Conservation (phyloP, 768 basidiomycete genomes). For the Mycena olivaceomarginata region DNA sequence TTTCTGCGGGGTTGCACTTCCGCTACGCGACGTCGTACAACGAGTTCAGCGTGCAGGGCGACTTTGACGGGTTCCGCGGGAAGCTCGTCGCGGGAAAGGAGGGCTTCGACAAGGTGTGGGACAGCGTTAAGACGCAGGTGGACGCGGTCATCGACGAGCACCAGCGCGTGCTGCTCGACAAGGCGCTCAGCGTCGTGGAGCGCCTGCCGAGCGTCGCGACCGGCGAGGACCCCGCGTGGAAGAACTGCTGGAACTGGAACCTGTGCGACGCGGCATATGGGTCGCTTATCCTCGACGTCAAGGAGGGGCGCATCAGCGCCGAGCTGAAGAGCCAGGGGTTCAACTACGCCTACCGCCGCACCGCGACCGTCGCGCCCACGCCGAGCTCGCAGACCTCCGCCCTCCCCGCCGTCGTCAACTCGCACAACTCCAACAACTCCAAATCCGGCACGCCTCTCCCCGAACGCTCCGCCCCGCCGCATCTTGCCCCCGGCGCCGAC, state of each 20-base stretch:
- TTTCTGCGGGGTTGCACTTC: constrained; percentile 98
- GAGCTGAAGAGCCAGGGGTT: constrained; percentile 97
- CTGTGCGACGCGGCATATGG: constrained; percentile 97
- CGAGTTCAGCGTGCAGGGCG: constrained; percentile 94
- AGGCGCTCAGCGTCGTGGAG: constrained; percentile 90
- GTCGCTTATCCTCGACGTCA: constrained; percentile 89
- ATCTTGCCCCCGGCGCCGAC: constrained; percentile 54
- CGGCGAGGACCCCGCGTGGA: constrained; percentile 96
- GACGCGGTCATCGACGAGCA: constrained; percentile 94
- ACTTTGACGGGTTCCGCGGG: constrained; percentile 90
- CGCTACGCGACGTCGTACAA: constrained; percentile 97
- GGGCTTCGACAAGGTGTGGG: constrained; percentile 94
- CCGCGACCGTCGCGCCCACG: constrained; percentile 75
- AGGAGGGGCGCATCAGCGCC: constrained; percentile 93
- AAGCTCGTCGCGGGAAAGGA: constrained; percentile 89
- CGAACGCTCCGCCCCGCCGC: constrained; percentile 58
- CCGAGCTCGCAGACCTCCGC: constrained; percentile 75
- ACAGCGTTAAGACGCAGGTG: constrained; percentile 93
- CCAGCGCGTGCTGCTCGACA: constrained; percentile 91
- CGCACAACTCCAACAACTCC: constrained; percentile 25
- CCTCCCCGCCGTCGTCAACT: constrained; percentile 51
- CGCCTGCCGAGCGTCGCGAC: constrained; percentile 82
- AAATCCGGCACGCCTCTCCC: constrained; percentile 59
- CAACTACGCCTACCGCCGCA: constrained; percentile 95
- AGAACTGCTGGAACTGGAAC: constrained; percentile 99